These are phyloP conservation scores for Keqinozyma sinolaborantium DNA, from an alignment of 1,139 yeast genomes.

Conservation along the genomic window DNA sequence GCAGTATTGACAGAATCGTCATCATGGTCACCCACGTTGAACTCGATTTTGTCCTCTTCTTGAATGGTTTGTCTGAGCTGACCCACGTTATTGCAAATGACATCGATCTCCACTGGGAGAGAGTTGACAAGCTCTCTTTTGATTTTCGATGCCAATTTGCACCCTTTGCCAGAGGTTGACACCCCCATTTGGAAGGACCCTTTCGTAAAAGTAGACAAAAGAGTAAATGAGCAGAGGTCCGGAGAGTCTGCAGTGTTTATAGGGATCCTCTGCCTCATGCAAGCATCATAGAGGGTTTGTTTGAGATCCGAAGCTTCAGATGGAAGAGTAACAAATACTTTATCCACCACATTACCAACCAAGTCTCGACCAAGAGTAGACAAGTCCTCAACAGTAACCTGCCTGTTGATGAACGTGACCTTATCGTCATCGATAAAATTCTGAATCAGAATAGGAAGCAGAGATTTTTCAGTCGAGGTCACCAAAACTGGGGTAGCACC, in stretches of 20 bases:
- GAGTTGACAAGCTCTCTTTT: slow-evolving; percentile 66
- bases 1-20: slow-evolving; percentile 66
- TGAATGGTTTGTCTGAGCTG: slow-evolving; percentile 55
- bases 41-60: slow-evolving; percentile 43
- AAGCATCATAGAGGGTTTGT: slow-evolving; percentile 40
- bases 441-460: slow-evolving; percentile 18
- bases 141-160: slow-evolving; percentile 78
- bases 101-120: slow-evolving; percentile 69
- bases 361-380: slow-evolving; percentile 58
- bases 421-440: slow-evolving; percentile 17
- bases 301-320: slow-evolving; percentile 23
- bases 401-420: slow-evolving; percentile 28
- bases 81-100: slow-evolving; percentile 68
- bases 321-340: slow-evolving; percentile 62
- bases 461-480: slow-evolving; percentile 12
- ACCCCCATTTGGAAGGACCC: slow-evolving; percentile 83
- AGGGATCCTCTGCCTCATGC: slow-evolving; percentile 69
- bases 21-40: slow-evolving; percentile 54
- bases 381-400: slow-evolving; percentile 34
- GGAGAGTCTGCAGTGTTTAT: slow-evolving; percentile 76
- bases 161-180: slow-evolving; percentile 87
- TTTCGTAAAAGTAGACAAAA: slow-evolving; percentile 66
- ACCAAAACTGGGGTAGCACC: slow-evolving; percentile 61
- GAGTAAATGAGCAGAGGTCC: slow-evolving; percentile 68
- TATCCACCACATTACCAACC: slow-evolving; percentile 65